Percentiles rank a stretch among this genome's conserved stretches.
These are phyloP conservation scores for Tagetes erecta DNA, from an alignment of 129 eudicot genomes.

Conservation along the genomic window DNA sequence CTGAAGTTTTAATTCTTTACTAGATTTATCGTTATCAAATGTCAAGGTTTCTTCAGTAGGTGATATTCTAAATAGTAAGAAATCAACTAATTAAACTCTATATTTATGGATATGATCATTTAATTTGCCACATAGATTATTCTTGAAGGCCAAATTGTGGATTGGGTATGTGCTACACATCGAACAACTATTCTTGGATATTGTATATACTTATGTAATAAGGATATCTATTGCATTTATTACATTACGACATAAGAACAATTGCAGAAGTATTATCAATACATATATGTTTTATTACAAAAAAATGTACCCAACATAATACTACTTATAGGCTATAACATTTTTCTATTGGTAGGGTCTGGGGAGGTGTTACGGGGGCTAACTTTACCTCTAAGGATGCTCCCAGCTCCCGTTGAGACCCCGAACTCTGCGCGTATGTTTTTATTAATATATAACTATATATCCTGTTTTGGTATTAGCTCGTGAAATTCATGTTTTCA, in stretches of 20 bases:
- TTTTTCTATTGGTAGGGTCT: no score
- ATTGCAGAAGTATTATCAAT: neutral
- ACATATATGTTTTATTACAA: neutral
- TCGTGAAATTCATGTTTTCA: neutral
- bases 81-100: neutral
- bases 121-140: neutral
- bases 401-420: no score
- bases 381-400: no score
- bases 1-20: slow-evolving; percentile 6
- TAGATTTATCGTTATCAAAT: slow-evolving; percentile 3
- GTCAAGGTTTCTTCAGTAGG: slow-evolving; percentile 8
- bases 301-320: no score
- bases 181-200: slow-evolving; percentile 10
- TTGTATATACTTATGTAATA: neutral
- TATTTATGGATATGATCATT: neutral
- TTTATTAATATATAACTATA: neutral
- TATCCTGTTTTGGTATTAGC: neutral
- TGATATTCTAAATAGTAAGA: neutral
- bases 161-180: slow-evolving; percentile 11
- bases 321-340: no score
- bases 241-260: neutral
- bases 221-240: slow-evolving; percentile 7
- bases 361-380: no score
- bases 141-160: slow-evolving; percentile 12
- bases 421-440: neutral